Evolutionary conservation across 345 rosid species (phyloP), one percentile per base, ranked within the genome.

Genomic region (Eucalyptus tenuipes): DNA sequence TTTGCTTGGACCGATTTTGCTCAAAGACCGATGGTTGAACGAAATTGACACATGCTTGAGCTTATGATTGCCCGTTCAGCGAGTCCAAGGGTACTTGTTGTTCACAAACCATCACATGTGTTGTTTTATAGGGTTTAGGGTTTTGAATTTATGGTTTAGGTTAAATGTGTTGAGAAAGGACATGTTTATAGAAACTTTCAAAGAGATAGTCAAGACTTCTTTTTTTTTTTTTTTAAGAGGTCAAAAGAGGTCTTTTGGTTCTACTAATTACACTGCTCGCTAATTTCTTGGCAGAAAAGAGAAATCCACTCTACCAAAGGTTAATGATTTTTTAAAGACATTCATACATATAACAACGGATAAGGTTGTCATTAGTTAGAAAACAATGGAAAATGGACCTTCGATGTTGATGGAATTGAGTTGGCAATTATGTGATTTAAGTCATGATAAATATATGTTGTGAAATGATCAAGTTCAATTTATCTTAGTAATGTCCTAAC

Each of bases 331-430:
- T 0, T 61, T 61, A 13, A 25, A 27, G 31, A 61, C 68, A 61
- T 61, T 61, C n/a, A 13, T 61, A 61, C 31, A 27, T 61, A 52
- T 52, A 52, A 52, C 10, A 4, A 52, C 1, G 10, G 57, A 52
- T 52, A 52, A 52, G 57, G 57, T 52, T 52, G 57, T 20, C 10
- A 25, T 57, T 57, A 27, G 29, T 1, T 52, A 52, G 24, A 52
- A 52, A 52, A 52, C 57, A 18, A 52, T 52, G 25, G 25, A 52
- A 52, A 7, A 52, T 52, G 57, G 57, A 18, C 57, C 25, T 52
- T 3, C 57, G 0, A 52, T 20, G 57, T 52, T 0, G 25, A 52
- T 52, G 57, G 10, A 52, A 52, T 52, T 52, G 57, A 52, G 25
- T 18, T 52, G 20, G 10, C 57, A 52, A 52, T 52, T 52, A 52